phyloP scores from a whole-genome alignment of 1,284 basidiomycete species.

The Pascua guehoae region DNA sequence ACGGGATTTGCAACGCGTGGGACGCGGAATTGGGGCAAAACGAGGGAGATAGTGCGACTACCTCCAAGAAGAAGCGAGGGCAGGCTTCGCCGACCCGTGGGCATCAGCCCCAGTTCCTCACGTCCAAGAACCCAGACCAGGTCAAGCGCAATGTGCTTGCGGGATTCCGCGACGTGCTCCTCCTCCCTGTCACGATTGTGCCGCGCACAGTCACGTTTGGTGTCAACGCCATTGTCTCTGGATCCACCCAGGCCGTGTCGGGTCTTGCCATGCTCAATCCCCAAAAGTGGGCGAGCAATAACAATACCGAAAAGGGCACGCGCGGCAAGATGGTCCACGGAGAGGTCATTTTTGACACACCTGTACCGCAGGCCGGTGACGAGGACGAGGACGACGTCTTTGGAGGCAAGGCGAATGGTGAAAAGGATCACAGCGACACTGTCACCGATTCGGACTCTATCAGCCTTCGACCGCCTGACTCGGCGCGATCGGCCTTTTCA shows the following conservation, averaged over 20 bases:
- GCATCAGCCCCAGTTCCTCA: conserved; percentile 60
- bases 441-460: neutral
- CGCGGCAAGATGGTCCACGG: conserved; percentile 26
- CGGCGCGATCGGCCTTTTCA: neutral
- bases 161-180: conserved; percentile 81
- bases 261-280: conserved; percentile 84
- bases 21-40: conserved; percentile 49
- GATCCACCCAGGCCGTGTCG: conserved; percentile 71
- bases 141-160: conserved; percentile 89
- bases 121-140: conserved; percentile 80
- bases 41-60: neutral
- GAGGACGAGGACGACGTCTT: conserved; percentile 11
- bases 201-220: conserved; percentile 73
- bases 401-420: neutral
- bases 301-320: conserved; percentile 10
- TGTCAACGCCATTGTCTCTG: conserved; percentile 62
- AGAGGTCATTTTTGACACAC: conserved; percentile 60
- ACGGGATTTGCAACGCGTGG: conserved; percentile 74
- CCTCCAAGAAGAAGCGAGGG: neutral
- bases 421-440: conserved; percentile 1
- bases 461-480: too few species aligned
- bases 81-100: neutral
- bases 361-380: conserved; percentile 52
- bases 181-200: conserved; percentile 93
- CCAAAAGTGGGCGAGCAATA: conserved; percentile 62